These are phyloP conservation scores for Angophora floribunda DNA, from an alignment of 345 rosid genomes.

Conservation along the genomic window DNA sequence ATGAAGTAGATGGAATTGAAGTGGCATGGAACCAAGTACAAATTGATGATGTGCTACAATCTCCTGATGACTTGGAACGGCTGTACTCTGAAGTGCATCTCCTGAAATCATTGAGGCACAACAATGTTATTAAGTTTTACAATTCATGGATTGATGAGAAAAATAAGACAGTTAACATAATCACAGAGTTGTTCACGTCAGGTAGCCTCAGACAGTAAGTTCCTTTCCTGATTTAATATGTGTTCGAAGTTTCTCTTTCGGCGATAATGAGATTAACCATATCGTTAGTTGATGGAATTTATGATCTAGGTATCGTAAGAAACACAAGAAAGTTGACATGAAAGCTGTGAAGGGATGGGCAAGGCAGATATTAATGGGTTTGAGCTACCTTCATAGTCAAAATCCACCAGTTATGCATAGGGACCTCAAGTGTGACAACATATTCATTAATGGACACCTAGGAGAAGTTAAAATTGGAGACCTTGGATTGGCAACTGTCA, in stretches of 20 bases:
- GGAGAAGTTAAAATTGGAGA: slow-evolving; percentile 99
- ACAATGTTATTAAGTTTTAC: slow-evolving; percentile 65
- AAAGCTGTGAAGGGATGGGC: slow-evolving; percentile 92
- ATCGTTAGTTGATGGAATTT: slow-evolving; percentile 13
- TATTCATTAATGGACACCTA: slow-evolving; percentile 87
- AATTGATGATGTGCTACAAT: slow-evolving; percentile 86
- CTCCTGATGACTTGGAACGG: slow-evolving; percentile 79
- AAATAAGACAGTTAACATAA: slow-evolving; percentile 84
- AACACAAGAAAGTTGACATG: slow-evolving; percentile 76
- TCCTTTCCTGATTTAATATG: slow-evolving; percentile 1
- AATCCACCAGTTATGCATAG: slow-evolving; percentile 85
- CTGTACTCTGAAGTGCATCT: slow-evolving; percentile 90
- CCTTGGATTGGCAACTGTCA: slow-evolving; percentile 88
- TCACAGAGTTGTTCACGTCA: slow-evolving; percentile 89
- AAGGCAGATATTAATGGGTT: slow-evolving; percentile 74
- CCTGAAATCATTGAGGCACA: slow-evolving; percentile 77
- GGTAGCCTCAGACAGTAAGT: slow-evolving; percentile 92
- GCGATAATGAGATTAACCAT: slow-evolving; percentile 6
- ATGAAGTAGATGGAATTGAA: slow-evolving; percentile 90
- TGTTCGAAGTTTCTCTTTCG: not conserved
- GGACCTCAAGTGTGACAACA: slow-evolving; percentile 94
- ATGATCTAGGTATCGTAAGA: slow-evolving; percentile 69
- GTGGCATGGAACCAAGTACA: slow-evolving; percentile 98
- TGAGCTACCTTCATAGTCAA: slow-evolving; percentile 73
- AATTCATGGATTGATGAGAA: slow-evolving; percentile 92